A percentile compares a stretch with the other conserved stretches of the same genome.
Conservation (phyloP, 345 rosid species). For the Eucalyptus regnans region DNA sequence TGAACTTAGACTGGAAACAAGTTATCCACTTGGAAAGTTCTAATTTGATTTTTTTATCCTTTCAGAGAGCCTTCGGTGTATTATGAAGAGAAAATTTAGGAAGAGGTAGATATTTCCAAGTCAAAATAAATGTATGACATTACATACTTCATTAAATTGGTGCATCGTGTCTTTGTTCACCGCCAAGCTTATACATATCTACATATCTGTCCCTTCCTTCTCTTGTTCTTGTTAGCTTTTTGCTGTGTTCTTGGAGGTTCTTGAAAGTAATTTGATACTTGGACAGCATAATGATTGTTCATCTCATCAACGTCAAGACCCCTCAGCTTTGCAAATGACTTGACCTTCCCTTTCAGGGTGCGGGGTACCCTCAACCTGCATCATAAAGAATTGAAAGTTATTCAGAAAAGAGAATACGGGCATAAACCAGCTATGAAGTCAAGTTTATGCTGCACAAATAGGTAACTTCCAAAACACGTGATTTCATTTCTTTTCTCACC, state of each 20-base stretch:
- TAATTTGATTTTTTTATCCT: too few relatives aligned
- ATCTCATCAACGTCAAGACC: conserved; percentile 35
- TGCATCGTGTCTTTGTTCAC: neutral
- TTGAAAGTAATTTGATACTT: neutral
- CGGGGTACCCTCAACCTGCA: conserved; percentile 45
- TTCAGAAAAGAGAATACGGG: neutral
- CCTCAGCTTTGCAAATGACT: conserved; percentile 42
- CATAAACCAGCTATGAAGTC: neutral
- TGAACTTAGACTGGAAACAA: accelerated
- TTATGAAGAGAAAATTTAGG: too few relatives aligned
- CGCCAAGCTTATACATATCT: neutral
- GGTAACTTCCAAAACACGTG: neutral
- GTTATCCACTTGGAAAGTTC: too few relatives aligned
- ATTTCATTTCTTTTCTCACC: neutral
- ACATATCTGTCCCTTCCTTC: neutral
- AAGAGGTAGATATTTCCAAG: too few relatives aligned
- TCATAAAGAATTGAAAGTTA: neutral
- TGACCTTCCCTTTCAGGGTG: conserved; percentile 42
- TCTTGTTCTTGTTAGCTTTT: neutral
- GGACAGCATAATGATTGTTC: conserved; percentile 37
- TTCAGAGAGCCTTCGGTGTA: too few relatives aligned
- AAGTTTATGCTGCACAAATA: neutral
- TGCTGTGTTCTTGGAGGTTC: neutral
- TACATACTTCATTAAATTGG: neutral
- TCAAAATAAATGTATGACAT: too few relatives aligned